Conservation (phyloP, 2,329 filamentous ascomycete species). For the Periconia digitata region DNA sequence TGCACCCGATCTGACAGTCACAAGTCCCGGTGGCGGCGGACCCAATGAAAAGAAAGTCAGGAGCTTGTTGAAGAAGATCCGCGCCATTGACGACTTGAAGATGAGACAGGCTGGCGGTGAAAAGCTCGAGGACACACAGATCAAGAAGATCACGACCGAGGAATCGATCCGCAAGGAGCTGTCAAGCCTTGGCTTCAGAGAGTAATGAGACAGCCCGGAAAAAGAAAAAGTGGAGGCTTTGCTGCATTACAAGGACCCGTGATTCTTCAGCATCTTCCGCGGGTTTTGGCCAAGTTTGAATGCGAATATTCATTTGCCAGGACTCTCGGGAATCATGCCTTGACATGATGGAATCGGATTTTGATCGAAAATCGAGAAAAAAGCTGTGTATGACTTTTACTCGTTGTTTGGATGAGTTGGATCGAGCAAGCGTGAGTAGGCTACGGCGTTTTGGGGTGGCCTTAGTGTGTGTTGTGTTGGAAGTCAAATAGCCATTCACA, state of each 20-base stretch:
- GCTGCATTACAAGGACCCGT: background rate
- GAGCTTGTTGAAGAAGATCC: conserved; percentile 92
- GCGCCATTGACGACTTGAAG: conserved; percentile 96
- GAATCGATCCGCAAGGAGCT: conserved; percentile 81
- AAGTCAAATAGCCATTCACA: background rate
- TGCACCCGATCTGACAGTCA: conserved; percentile 55
- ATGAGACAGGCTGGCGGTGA: conserved; percentile 93
- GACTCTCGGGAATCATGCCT: background rate
- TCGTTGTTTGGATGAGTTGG: background rate
- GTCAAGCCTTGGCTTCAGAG: conserved; percentile 56
- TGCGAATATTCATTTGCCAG: background rate
- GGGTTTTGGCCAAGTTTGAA: background rate
- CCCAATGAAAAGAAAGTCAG: conserved; percentile 94
- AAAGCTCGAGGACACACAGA: conserved; percentile 96
- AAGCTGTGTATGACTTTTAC: background rate
- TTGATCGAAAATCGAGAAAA: background rate
- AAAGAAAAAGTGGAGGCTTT: background rate
- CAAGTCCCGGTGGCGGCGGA: conserved; percentile 59
- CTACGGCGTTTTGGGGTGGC: background rate
- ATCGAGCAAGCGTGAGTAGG: background rate
- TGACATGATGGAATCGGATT: background rate
- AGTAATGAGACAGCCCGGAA: conserved; percentile 12
- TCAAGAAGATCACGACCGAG: conserved; percentile 97
- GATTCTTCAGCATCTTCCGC: background rate
- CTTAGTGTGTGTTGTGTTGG: no score